Base-by-base conservation (phyloP, 2,329 filamentous ascomycete genomes). In the Leptographium lundbergii region DNA sequence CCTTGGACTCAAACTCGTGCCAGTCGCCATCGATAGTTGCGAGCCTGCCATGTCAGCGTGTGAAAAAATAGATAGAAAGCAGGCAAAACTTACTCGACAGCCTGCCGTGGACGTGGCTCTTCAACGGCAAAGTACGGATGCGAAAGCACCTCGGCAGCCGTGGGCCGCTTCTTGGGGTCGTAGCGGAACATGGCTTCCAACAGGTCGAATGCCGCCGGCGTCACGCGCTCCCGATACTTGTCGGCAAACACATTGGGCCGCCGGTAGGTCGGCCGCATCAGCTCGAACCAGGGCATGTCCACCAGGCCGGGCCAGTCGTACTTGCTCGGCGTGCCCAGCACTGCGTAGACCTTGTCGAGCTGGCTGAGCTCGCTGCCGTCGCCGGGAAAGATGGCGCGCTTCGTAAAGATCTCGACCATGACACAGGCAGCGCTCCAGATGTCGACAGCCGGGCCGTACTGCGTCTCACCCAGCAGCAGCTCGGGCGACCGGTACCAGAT, bases 1-100 rank as follows among this genome's bases (percentile, higher is more conserved):
- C 91, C 74, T 99, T 99, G 59, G 90, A 95, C 74, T 99, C 94
- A 67, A 97, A 96, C 70, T 99, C 94, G 69, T 99, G 94, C 94
- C 94, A 99, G 67, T 99, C 94, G 25, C 94, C 94, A 66, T 94
- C 84, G 34, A 99, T 80, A 55, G 85, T 77, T 61, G 86, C 84
- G 56, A 99, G 80, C 67, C 88, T 89, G 63, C 60, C 24, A 6
- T 17, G 64, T 76, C 67, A 75, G 70, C 51, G 17, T 2, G n/a
- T 5, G 42, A 6, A n/a, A 2, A 32, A 39, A 39, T 11, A 34
- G 7, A 10, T n/a, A 6, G 19, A 45, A 3, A 45, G 19, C 6
- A 4, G 19, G 42, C 19, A 36, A 32, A 48, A 82, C 86, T 74
- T 80, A 91, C 84, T 96, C 91, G 63, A 86, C 77, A 48, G 91